Conservation (phyloP, 1,284 basidiomycete species). For the Ceratobasidium sp. region DNA sequence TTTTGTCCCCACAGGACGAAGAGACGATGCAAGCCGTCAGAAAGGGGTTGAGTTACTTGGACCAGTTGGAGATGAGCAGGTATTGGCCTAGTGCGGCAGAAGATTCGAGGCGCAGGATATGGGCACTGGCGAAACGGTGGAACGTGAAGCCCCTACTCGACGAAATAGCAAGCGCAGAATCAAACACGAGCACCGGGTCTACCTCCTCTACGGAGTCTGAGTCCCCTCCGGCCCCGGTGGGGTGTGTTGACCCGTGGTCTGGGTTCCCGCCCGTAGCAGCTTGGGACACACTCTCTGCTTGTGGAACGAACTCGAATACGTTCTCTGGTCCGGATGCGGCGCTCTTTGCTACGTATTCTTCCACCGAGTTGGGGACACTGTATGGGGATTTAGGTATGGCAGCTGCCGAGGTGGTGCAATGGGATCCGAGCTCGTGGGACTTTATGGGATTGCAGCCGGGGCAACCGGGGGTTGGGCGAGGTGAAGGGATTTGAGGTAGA, state of each 20-base stretch:
- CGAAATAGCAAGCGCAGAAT: neutral
- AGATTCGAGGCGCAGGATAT: slow-evolving; percentile 25
- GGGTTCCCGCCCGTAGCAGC: no score
- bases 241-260: no score
- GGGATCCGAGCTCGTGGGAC: neutral
- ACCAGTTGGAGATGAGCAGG: slow-evolving; percentile 7
- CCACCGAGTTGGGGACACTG: slow-evolving; percentile 4
- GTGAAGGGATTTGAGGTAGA: no score
- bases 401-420: neutral
- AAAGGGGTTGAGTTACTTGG: slow-evolving; percentile 7
- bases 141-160: slow-evolving; percentile 7
- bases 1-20: slow-evolving; percentile 21
- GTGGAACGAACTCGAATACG: neutral
- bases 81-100: slow-evolving; percentile 29
- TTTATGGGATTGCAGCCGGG: slow-evolving; percentile 1
- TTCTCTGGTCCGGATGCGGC: slow-evolving; percentile 24
- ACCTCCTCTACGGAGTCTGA: neutral
- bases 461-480: no score
- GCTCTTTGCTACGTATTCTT: slow-evolving; percentile 13
- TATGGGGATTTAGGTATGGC: slow-evolving; percentile 4
- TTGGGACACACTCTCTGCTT: neutral
- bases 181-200: no score
- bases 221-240: neutral
- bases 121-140: slow-evolving; percentile 29
- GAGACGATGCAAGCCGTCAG: slow-evolving; percentile 32